These are phyloP conservation scores for Macaranga tanarius DNA, from an alignment of 441 rosid genomes.

Conservation along the genomic window DNA sequence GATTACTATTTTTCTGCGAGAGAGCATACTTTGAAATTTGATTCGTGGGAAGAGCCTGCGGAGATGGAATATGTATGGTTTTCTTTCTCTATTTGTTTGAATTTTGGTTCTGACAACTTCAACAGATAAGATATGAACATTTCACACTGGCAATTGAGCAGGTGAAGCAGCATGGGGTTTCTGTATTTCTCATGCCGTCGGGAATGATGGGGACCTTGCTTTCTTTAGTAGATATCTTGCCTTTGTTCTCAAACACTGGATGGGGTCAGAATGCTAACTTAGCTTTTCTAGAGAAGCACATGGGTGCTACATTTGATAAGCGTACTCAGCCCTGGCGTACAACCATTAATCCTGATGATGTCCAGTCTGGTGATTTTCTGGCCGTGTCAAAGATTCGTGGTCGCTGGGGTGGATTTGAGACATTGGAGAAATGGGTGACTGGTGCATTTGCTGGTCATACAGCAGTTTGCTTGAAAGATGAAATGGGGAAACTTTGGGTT, in stretches of 20 bases:
- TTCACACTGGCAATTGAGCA: constrained; percentile 31
- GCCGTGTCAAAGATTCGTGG: constrained; percentile 93
- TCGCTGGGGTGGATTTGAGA: constrained; percentile 98
- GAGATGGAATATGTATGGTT: constrained; percentile 76
- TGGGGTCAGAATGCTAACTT: constrained; percentile 92
- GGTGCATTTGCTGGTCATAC: constrained; percentile 99
- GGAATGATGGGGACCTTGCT: constrained; percentile 89
- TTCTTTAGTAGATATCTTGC: constrained; percentile 75
- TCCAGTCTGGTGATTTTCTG: constrained; percentile 84
- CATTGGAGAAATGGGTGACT: constrained; percentile 97
- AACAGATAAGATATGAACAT: constrained; percentile 1
- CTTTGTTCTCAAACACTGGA: constrained; percentile 72
- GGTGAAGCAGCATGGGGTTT: constrained; percentile 88
- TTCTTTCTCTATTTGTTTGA: constrained; percentile 1
- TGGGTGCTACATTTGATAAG: constrained; percentile 83
- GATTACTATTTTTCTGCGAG: constrained; percentile 84
- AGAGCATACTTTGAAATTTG: constrained; percentile 75
- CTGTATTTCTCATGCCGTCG: constrained; percentile 92
- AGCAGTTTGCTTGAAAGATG: constrained; percentile 95
- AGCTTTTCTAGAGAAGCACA: constrained; percentile 73
- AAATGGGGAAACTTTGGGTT: constrained; percentile 87
- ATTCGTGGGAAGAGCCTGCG: constrained; percentile 84
- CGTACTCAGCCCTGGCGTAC: constrained; percentile 77
- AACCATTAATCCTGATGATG: constrained; percentile 60
- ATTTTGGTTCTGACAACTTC: background rate